Evolutionary conservation across 805 yeast genomes (phyloP), one percentile per base, ranked within the genome.

Genomic region (Sugiyamaella valdiviana): DNA sequence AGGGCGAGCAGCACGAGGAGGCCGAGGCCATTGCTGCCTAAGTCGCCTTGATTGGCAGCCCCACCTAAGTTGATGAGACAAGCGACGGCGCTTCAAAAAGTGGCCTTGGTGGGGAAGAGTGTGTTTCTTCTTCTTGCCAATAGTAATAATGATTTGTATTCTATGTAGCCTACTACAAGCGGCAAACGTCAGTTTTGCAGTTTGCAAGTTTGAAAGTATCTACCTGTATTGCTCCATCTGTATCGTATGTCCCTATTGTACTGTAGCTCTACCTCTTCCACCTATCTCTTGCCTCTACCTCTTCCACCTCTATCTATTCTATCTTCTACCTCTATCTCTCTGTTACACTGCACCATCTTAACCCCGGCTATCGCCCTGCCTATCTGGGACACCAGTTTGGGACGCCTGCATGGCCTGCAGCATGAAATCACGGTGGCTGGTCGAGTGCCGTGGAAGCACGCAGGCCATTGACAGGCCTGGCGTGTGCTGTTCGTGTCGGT

Each of bases 1-100:
- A 62, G 43, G 69, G 61, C 41, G 59, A 52, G 47, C 51, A 26
- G 32, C 32, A 29, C 10, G 45, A 23, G 36, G 41, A 37, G 23
- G 45, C 14, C 14, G 51, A 44, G 36, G 39, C 17, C 23, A 44
- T 43, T 19, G 29, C 19, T 9, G 38, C 32, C 32, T 26, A 26
- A 26, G 32, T 26, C 32, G 32, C 10, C n/a, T n/a, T n/a, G 14
- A 7, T 12, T 26, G 32, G 32, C 7, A 10, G 9, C 32, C n/a
- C n/a, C 32, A 12, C 32, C n/a, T 6, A 10, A 26, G n/a, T 26
- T 26, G 32, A 10, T n/a, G 9, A 26, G 32, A 26, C 32, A 26
- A 26, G 32, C 14, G n/a, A n/a, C n/a, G n/a, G n/a, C n/a, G n/a
- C n/a, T n/a, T n/a, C n/a, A n/a, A 26, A 26, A 26, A 26, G 32